A percentile compares a stretch with the other conserved stretches of the same genome.
Evolutionary conservation across 2,329 filamentous ascomycete species (phyloP).

Genomic region (Penicillium sp.): DNA sequence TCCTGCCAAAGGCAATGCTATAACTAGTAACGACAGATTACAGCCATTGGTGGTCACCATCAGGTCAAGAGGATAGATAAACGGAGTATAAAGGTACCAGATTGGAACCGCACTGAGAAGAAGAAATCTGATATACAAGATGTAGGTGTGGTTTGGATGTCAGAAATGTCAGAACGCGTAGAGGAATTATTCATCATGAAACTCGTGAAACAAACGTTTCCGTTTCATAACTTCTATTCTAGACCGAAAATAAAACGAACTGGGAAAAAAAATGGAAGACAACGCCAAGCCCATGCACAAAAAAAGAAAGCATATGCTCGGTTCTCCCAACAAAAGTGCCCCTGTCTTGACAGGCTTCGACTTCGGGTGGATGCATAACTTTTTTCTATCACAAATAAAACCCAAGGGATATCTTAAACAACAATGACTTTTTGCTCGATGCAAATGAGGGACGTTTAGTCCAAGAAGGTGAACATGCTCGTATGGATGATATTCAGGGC

Average conservation of each 20-base stretch:
- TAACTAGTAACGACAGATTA: background rate
- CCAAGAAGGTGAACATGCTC: slow-evolving; percentile 92
- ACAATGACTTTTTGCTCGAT: slow-evolving; percentile 15
- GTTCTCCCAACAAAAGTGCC: slow-evolving; percentile 1
- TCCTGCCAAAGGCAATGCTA: background rate
- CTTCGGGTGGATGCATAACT: slow-evolving; percentile 13
- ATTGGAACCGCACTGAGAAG: background rate
- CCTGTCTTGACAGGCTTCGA: background rate
- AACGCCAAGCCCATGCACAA: slow-evolving; percentile 23
- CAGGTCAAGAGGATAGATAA: background rate
- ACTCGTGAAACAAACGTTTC: background rate
- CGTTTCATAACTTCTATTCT: slow-evolving; percentile 12
- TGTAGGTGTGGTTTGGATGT: background rate
- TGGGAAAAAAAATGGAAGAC: background rate
- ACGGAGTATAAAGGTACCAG: background rate
- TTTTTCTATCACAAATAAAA: slow-evolving; percentile 16
- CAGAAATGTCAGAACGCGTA: background rate
- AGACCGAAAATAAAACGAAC: background rate
- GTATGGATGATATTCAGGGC: slow-evolving; percentile 97
- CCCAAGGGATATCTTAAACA: slow-evolving; percentile 25
- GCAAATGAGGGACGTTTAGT: slow-evolving; percentile 45
- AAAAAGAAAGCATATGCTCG: slow-evolving; percentile 10
- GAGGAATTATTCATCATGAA: background rate
- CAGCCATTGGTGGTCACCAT: background rate
- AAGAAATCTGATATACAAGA: background rate